A percentile compares a stretch with the other conserved stretches of the same genome.
Conservation (phyloP, 345 rosid genomes). For the Anacardium occidentale region DNA sequence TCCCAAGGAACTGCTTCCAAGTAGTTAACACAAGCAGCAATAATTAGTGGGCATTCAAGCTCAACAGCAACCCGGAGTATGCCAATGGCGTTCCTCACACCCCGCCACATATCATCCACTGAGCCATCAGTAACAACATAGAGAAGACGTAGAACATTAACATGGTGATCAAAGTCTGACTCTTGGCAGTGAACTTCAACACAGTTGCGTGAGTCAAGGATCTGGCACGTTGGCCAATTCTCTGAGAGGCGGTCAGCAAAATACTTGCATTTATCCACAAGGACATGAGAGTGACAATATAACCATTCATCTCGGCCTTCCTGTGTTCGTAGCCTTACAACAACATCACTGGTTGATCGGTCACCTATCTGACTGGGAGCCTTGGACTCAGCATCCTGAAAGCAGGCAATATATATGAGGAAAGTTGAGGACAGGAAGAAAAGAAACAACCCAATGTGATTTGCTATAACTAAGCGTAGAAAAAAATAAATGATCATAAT, state of each 20-base stretch:
- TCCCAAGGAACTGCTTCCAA: conserved; percentile 99
- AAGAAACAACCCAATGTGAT: not conserved
- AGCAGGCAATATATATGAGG: conserved; percentile 14
- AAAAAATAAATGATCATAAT: not conserved
- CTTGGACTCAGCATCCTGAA: conserved; percentile 38
- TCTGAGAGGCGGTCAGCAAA: conserved; percentile 88
- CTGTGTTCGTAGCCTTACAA: conserved; percentile 74
- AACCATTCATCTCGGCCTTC: conserved; percentile 86
- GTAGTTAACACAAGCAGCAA: conserved; percentile 70
- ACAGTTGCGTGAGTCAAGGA: conserved; percentile 82
- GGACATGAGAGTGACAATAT: conserved; percentile 75
- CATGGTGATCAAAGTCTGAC: conserved; percentile 66
- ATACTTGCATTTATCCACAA: conserved; percentile 68
- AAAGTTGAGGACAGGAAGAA: not conserved
- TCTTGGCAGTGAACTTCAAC: conserved; percentile 85
- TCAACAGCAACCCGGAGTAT: conserved; percentile 69
- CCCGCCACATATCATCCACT: conserved; percentile 58
- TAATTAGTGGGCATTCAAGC: conserved; percentile 58
- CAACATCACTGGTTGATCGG: conserved; percentile 79
- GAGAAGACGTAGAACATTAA: conserved; percentile 71
- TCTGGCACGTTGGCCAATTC: conserved; percentile 92
- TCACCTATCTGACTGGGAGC: conserved; percentile 58
- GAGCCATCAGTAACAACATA: conserved; percentile 49
- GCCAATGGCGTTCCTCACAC: conserved; percentile 79
- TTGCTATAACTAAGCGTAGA: not conserved